Base-by-base conservation (phyloP, 2,329 filamentous ascomycete species). In the Harringtonia lauricola region DNA sequence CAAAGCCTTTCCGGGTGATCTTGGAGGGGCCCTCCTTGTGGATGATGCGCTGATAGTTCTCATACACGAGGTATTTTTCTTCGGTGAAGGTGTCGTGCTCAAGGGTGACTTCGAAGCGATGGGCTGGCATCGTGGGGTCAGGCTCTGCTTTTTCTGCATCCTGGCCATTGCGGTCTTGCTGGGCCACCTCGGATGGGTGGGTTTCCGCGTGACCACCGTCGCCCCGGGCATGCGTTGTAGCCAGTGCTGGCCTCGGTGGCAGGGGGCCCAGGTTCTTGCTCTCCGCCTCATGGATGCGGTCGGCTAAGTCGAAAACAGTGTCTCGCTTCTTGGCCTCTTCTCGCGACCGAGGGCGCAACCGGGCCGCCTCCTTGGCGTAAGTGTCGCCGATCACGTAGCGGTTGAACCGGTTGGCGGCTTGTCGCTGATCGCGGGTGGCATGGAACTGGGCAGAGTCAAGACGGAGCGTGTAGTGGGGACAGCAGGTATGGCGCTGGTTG, bases 381-480 rank as follows among this genome's bases (percentile, higher is more conserved):
- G 66, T 59, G 7, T 85, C 76, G 34, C 86, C 86, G 19, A 83
- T 64, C 31, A 90, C 69, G 60, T 75, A 74, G 49, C 68, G 76
- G 57, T 86, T 61, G 49, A 89, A 90, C 36, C 81, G 75, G 59
- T 90, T 87, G 52, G 87, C 61, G 1, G 81, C 71, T 57, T 88
- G 82, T 31, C 86, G 71, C 55, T 92, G 86, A 54, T 86, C 80
- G 58, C 76, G 79, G 24, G 76, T 72, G 7, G 84, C 68, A 51
- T 74, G 79, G 62, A 84, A 85, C 33, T 70, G 64, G 38, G 66
- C 60, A 21, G 78, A 76, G 54, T 86, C 82, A 18, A 89, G 68
- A 38, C 84, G 78, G 43, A 92, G 80, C 1, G 84, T 88, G 59
- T 90, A 96, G 57, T 95, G 88, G 36, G 89, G 88, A 60, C 92